Conservation (phyloP, 1,284 basidiomycete genomes). For the Moesziomyces sp. region DNA sequence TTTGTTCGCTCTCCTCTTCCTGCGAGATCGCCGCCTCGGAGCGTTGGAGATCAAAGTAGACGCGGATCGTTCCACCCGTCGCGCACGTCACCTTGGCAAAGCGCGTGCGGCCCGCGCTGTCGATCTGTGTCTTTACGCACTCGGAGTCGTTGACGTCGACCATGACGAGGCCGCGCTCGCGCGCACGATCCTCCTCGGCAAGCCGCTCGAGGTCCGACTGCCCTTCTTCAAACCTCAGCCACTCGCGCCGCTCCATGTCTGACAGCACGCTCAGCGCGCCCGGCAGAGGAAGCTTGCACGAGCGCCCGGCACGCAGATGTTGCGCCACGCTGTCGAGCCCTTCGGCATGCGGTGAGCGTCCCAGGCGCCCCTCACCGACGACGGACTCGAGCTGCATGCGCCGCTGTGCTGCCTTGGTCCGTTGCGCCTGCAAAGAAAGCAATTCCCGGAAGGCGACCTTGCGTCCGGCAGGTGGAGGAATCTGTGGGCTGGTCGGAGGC, state of each 20-base stretch:
- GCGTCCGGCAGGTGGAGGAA: background rate
- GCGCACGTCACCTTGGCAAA: conserved; percentile 1
- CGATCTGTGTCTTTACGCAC: conserved; percentile 14
- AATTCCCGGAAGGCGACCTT: conserved; percentile 1
- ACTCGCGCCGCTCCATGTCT: conserved; percentile 29
- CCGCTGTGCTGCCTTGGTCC: background rate
- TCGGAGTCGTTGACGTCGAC: conserved; percentile 13
- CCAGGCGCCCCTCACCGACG: conserved; percentile 2
- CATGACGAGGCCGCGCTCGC: conserved; percentile 21
- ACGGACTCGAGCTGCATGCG: conserved; percentile 5
- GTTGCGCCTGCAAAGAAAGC: conserved; percentile 2
- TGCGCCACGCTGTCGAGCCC: conserved; percentile 7
- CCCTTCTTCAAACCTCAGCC: conserved; percentile 21
- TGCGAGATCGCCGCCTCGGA: background rate
- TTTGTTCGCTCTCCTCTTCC: conserved; percentile 12
- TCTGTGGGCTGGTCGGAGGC: background rate
- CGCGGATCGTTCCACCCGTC: conserved; percentile 16
- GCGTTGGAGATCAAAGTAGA: conserved; percentile 7
- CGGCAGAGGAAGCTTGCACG: conserved; percentile 17
- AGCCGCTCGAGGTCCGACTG: background rate
- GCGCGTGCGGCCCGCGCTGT: conserved; percentile 10
- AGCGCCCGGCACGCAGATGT: conserved; percentile 14
- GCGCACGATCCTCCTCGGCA: conserved; percentile 16
- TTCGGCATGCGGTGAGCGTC: conserved; percentile 9
- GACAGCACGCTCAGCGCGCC: conserved; percentile 4